Percentiles rank a stretch among this genome's conserved stretches.
phyloP scores from a whole-genome alignment of 352 stramenopile species.

The Phytopythium boreale region DNA sequence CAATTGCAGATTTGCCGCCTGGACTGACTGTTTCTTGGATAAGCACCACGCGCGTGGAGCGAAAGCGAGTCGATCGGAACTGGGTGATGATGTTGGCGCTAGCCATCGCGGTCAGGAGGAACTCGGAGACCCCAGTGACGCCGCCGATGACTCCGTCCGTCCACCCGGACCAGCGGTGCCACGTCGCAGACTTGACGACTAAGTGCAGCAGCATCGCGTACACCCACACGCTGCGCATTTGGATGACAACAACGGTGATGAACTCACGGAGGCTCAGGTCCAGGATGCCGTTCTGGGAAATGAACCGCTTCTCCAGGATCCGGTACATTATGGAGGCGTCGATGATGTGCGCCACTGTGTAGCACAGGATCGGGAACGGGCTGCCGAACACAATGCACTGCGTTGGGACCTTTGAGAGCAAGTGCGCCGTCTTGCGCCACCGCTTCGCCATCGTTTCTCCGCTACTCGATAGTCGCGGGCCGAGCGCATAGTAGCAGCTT shows the following conservation, averaged over 20 bases:
- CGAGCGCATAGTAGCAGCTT: conserved; percentile 8
- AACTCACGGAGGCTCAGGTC: conserved; percentile 22
- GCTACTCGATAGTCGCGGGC: background rate
- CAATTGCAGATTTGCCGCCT: background rate
- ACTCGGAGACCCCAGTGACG: conserved; percentile 28
- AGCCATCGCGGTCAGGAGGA: conserved; percentile 32
- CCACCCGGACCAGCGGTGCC: conserved; percentile 9
- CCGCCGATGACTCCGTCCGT: conserved; percentile 8
- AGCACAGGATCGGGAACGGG: conserved; percentile 38
- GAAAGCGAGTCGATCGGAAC: conserved; percentile 23
- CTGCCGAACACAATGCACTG: conserved; percentile 56
- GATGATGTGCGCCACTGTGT: conserved; percentile 40
- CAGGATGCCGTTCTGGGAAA: conserved; percentile 21
- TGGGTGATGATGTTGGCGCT: conserved; percentile 29
- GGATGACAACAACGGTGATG: conserved; percentile 25
- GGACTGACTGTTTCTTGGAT: background rate
- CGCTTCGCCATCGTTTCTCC: background rate
- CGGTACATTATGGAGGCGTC: conserved; percentile 40
- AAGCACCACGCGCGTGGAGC: conserved; percentile 13
- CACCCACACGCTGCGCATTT: conserved; percentile 51
- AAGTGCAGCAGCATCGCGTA: conserved; percentile 30
- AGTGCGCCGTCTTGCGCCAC: background rate
- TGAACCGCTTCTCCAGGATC: conserved; percentile 28
- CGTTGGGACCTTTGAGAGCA: conserved; percentile 41
- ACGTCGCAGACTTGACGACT: conserved; percentile 13